A percentile compares a stretch with the other conserved stretches of the same genome.
These are phyloP conservation scores for Fusarium sp. DNA, from an alignment of 2,329 filamentous ascomycete genomes.

Conservation along the genomic window DNA sequence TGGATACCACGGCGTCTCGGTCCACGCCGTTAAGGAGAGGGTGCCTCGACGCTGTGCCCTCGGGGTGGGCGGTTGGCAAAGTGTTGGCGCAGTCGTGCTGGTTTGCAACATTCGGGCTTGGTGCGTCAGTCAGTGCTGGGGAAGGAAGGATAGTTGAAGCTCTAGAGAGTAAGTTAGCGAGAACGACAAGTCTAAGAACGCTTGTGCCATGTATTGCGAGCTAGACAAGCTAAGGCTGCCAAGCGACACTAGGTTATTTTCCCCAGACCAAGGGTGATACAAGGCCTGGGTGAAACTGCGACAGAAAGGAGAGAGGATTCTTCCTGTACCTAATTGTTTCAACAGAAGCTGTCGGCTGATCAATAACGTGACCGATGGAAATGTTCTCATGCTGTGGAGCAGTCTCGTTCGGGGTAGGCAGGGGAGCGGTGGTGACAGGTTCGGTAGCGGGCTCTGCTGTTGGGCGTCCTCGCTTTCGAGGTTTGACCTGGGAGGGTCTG, in stretches of 20 bases:
- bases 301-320: neutral
- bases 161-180: constrained; percentile 36
- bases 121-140: constrained; percentile 72
- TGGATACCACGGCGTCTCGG: constrained; percentile 12
- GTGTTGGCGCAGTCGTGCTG: constrained; percentile 51
- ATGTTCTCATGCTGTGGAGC: constrained; percentile 16
- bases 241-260: neutral
- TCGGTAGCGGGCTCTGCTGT: constrained; percentile 12
- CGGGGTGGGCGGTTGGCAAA: constrained; percentile 22
- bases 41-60: constrained; percentile 13
- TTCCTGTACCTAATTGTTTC: constrained; percentile 26
- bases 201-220: neutral
- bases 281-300: neutral
- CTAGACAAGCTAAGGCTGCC: constrained; percentile 13
- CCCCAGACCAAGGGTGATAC: neutral
- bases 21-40: constrained; percentile 16
- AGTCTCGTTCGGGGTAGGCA: constrained; percentile 26
- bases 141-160: constrained; percentile 64
- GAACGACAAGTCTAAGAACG: constrained; percentile 1
- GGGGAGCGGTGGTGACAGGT: constrained; percentile 6
- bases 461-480: constrained; percentile 38
- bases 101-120: constrained; percentile 58
- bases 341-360: constrained; percentile 19
- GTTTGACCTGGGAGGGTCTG: constrained; percentile 21
- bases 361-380: constrained; percentile 9